Conservation (phyloP, 2,329 filamentous ascomycete species). For the Neodidymelliopsis sp. region DNA sequence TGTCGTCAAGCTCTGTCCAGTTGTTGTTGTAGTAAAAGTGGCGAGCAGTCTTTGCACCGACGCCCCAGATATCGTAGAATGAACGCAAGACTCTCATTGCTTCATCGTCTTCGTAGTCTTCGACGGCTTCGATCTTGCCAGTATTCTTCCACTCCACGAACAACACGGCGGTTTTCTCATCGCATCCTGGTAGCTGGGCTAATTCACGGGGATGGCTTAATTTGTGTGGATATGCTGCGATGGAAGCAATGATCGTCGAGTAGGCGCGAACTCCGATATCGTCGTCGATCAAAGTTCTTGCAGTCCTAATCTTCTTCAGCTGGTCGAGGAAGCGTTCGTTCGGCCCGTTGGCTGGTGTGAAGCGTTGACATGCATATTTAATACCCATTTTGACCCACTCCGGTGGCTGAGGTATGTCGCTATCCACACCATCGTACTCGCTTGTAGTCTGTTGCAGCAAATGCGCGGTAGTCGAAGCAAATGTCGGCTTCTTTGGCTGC, state of each 20-base stretch:
- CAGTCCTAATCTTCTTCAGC: conserved; percentile 75
- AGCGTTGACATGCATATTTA: conserved; percentile 81
- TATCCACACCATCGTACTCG: conserved; percentile 70
- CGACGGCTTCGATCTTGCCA: conserved; percentile 68
- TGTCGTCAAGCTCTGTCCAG: conserved; percentile 85
- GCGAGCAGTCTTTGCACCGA: conserved; percentile 79
- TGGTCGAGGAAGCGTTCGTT: conserved; percentile 79
- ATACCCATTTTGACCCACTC: conserved; percentile 70
- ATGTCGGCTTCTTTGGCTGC: conserved; percentile 19
- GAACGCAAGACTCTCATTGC: conserved; percentile 68
- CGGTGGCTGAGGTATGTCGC: conserved; percentile 70
- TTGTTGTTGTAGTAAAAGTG: conserved; percentile 79
- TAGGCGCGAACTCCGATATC: conserved; percentile 85
- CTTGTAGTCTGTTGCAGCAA: conserved; percentile 77
- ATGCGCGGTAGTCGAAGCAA: conserved; percentile 35
- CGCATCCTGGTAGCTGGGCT: conserved; percentile 75
- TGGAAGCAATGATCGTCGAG: conserved; percentile 80
- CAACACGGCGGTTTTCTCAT: conserved; percentile 77
- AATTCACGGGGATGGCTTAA: conserved; percentile 57
- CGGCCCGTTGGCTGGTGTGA: conserved; percentile 71
- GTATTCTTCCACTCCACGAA: conserved; percentile 77
- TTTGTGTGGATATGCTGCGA: conserved; percentile 79
- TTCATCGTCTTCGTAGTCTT: conserved; percentile 69
- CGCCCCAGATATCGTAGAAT: conserved; percentile 93
- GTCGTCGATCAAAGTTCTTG: conserved; percentile 75